Percentiles rank a stretch among this genome's conserved stretches.
These are phyloP conservation scores for Hyparrhenia diplandra DNA, from an alignment of 176 grass and related monocot genomes.

Conservation along the genomic window DNA sequence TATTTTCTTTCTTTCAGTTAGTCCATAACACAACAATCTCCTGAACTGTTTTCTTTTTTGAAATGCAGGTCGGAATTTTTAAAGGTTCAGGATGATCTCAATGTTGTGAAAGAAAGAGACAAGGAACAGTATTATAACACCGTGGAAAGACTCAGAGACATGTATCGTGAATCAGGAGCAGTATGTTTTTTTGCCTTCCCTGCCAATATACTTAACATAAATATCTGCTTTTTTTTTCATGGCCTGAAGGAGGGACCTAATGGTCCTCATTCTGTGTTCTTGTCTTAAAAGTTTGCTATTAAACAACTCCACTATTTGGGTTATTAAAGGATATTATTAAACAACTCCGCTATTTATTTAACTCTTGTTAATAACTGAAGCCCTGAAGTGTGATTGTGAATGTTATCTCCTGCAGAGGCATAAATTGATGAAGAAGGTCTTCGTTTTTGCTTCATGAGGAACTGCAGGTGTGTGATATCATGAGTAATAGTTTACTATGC, in stretches of 20 bases:
- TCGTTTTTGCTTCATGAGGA: slow-evolving; percentile 87
- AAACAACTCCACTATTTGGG: neutral
- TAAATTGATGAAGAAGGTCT: slow-evolving; percentile 87
- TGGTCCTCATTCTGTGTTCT: neutral
- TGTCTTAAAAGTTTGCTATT: neutral
- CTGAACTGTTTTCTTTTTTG: slow-evolving; percentile 9
- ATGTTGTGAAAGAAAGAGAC: slow-evolving; percentile 53
- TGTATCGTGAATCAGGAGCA: slow-evolving; percentile 54
- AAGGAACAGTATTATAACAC: slow-evolving; percentile 56
- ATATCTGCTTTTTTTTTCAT: neutral
- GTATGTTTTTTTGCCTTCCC: slow-evolving; percentile 48
- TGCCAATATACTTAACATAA: slow-evolving; percentile 19
- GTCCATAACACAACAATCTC: slow-evolving; percentile 11
- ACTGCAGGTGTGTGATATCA: slow-evolving; percentile 42
- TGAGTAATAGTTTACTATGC: neutral
- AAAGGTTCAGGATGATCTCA: slow-evolving; percentile 66
- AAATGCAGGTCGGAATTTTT: slow-evolving; percentile 53
- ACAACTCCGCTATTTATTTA: slow-evolving; percentile 6
- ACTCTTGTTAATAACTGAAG: slow-evolving; percentile 11
- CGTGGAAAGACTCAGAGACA: slow-evolving; percentile 71
- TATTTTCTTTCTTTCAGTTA: neutral
- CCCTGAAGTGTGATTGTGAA: slow-evolving; percentile 24
- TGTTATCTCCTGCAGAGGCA: slow-evolving; percentile 61
- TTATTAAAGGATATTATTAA: neutral
- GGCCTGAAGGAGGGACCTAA: neutral